Base-by-base conservation (phyloP, 1,284 basidiomycete species). In the Vanrija sp. region DNA sequence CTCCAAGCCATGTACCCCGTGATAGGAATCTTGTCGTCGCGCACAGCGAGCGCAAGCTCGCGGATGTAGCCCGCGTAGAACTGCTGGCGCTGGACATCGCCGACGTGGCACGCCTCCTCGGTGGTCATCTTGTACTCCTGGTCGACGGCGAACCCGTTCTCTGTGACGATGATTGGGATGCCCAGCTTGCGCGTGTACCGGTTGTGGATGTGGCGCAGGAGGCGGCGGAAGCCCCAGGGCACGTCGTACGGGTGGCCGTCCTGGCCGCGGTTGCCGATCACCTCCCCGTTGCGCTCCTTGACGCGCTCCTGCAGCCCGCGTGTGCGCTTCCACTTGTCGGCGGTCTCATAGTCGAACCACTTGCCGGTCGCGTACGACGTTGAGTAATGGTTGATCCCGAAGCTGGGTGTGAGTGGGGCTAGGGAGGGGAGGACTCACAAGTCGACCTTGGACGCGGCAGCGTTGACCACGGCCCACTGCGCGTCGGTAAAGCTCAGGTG, bases 1-100 rank as follows among this genome's bases (percentile, higher is more conserved):
- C 62, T 64, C 69, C 69, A 71, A 18, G 56, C 66, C 62, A 71
- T 64, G 55, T 64, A 68, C 1, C 66, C 67, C 1, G 49, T 48
- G 14, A 69, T 47, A 8, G 50, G 46, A 21, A 69, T 62, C 3
- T 61, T 62, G n/a, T 68, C 67, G 18, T 67, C 56, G 14, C 53
- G 28, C 5, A 63, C 54, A 2, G 65, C 66, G 29, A 63, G 54
- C 4, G 61, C 43, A 45, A 69, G 34, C 38, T 62, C 61, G n/a
- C 54, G 49, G 34, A 71, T 29, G 50, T 71, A 71, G 2, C 61
- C 60, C 3, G 57, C 58, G 34, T 49, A 69, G 43, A 65, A 71
- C 6, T 54, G 43, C 49, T 68, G 65, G 14, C 69, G 52, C 46
- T 62, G 52, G 0, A 45, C 46, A 42, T 68, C 66, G 19, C 64